phyloP scores from a whole-genome alignment of 129 eudicot genomes.

The Saposhnikovia divaricata region DNA sequence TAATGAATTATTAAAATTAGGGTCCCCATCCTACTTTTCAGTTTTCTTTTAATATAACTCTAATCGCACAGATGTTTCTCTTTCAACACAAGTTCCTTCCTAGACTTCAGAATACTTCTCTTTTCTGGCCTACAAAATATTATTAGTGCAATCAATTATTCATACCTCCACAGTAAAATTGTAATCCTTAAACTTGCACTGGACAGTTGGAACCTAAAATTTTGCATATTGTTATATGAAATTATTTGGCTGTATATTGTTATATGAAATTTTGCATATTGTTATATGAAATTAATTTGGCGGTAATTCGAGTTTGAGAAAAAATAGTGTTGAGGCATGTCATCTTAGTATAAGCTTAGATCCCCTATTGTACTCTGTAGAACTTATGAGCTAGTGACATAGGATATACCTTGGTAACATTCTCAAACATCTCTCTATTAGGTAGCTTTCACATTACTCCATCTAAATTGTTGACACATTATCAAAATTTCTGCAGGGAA shows the following conservation, averaged over 20 bases:
- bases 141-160: neutral
- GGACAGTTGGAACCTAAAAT: neutral
- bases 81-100: neutral
- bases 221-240: neutral
- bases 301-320: neutral
- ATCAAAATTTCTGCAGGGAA: constrained; percentile 48
- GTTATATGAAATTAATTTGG: neutral
- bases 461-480: constrained; percentile 8
- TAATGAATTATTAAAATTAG: neutral
- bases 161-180: neutral
- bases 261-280: neutral
- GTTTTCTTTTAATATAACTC: neutral
- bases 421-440: neutral
- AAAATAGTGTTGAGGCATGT: neutral
- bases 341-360: neutral
- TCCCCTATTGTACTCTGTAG: neutral
- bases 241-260: neutral
- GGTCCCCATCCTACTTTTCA: neutral
- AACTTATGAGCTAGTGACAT: neutral
- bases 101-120: neutral
- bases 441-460: neutral
- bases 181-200: neutral
- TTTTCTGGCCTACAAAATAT: neutral
- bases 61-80: neutral
- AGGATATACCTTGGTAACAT: neutral